A percentile compares a stretch with the other conserved stretches of the same genome.
Evolutionary conservation across 768 basidiomycete genomes (phyloP).

Genomic region (Tubosaeta sp.): DNA sequence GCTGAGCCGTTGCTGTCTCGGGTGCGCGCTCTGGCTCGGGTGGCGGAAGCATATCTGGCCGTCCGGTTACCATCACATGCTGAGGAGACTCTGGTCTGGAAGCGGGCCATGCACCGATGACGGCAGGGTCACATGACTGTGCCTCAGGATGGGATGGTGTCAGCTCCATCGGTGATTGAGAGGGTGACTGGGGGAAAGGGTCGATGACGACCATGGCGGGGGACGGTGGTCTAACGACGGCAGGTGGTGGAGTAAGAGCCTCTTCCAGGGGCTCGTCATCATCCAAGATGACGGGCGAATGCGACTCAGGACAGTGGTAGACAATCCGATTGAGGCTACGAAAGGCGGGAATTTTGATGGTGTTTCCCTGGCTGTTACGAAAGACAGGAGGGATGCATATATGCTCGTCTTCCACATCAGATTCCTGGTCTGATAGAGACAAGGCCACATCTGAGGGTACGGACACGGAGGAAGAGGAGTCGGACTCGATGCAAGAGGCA

Average conservation of each 20-base stretch:
- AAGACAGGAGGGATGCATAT: slow-evolving; percentile 12
- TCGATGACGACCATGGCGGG: slow-evolving; percentile 17
- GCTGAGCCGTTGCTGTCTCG: slow-evolving; percentile 1
- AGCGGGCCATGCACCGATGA: slow-evolving; percentile 43
- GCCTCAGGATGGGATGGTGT: slow-evolving; percentile 16
- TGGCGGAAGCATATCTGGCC: slow-evolving; percentile 5
- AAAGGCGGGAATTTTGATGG: slow-evolving; percentile 31
- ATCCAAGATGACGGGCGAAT: slow-evolving; percentile 10
- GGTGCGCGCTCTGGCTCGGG: slow-evolving; percentile 5
- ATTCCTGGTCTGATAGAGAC: slow-evolving; percentile 37
- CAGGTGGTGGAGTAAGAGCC: slow-evolving; percentile 4
- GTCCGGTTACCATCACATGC: slow-evolving; percentile 10
- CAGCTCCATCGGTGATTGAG: slow-evolving; percentile 48
- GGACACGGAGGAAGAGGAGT: slow-evolving; percentile 39
- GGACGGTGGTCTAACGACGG: slow-evolving; percentile 9
- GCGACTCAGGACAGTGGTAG: slow-evolving; percentile 10
- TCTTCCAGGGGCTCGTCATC: slow-evolving; percentile 11
- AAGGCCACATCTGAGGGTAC: slow-evolving; percentile 34
- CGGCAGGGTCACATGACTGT: slow-evolving; percentile 31
- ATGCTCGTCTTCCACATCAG: slow-evolving; percentile 52
- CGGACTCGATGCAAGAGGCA: slow-evolving; percentile 25
- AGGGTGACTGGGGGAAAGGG: slow-evolving; percentile 29
- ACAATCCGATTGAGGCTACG: slow-evolving; percentile 30
- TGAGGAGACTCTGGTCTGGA: slow-evolving; percentile 34
- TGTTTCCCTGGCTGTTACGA: slow-evolving; percentile 10